Evolutionary conservation across 169 alveolate species (phyloP).

Genomic region (Plasmodium malariae): DNA sequence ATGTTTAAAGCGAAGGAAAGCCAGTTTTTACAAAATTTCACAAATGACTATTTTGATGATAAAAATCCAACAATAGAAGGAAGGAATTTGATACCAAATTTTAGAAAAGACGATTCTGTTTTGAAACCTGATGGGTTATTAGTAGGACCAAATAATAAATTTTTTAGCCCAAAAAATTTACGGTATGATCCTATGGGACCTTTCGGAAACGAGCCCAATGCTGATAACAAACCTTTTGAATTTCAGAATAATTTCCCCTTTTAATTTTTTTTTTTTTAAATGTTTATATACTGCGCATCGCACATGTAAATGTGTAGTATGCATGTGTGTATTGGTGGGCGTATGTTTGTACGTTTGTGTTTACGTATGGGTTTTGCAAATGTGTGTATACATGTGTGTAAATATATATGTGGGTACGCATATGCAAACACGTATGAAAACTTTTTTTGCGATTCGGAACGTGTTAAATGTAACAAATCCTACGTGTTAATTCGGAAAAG

Average conservation of each 20-base stretch:
- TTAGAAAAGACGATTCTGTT: constrained; percentile 10
- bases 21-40: constrained; percentile 22
- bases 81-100: constrained; percentile 16
- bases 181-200: constrained; percentile 87
- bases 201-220: constrained; percentile 84
- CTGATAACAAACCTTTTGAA: constrained; percentile 78
- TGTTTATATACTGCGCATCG: too few relatives aligned
- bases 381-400: too few relatives aligned
- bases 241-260: constrained; percentile 60
- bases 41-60: constrained; percentile 61
- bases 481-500: too few relatives aligned
- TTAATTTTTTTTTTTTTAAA: too few relatives aligned
- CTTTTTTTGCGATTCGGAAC: too few relatives aligned
- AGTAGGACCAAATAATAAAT: constrained; percentile 85
- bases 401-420: too few relatives aligned
- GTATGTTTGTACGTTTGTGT: too few relatives aligned
- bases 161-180: constrained; percentile 76
- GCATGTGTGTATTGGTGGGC: too few relatives aligned
- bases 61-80: constrained; percentile 34
- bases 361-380: too few relatives aligned
- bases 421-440: too few relatives aligned
- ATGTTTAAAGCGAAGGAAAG: not conserved
- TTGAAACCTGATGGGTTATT: constrained; percentile 85
- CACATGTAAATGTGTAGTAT: too few relatives aligned
- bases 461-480: too few relatives aligned